Evolutionary conservation across 768 basidiomycete genomes (phyloP).

Genomic region (Mycena vitilis): DNA sequence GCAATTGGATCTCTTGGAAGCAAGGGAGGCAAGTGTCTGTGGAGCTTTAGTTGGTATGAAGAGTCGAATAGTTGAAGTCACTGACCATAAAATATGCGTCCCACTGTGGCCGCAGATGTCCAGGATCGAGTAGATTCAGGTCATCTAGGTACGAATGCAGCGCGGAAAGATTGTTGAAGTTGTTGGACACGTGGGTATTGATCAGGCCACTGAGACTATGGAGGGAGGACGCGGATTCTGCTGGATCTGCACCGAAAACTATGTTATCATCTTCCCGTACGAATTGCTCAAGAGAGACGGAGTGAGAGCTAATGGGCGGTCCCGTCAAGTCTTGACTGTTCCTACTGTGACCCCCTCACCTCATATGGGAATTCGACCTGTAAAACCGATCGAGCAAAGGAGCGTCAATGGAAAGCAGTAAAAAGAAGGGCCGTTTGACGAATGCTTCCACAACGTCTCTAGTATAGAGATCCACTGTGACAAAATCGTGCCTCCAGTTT

Average conservation of each 20-base stretch:
- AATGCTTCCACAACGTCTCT: slow-evolving; percentile 73
- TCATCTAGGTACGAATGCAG: slow-evolving; percentile 74
- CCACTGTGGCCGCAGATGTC: slow-evolving; percentile 90
- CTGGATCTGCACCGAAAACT: slow-evolving; percentile 64
- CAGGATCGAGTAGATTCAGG: slow-evolving; percentile 75
- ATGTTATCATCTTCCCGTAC: slow-evolving; percentile 76
- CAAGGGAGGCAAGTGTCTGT: slow-evolving; percentile 89
- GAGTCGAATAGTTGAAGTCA: slow-evolving; percentile 4
- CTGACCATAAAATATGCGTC: slow-evolving; percentile 97
- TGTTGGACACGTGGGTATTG: slow-evolving; percentile 71
- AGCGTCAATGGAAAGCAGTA: slow-evolving; percentile 87
- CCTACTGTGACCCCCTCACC: slow-evolving; percentile 34
- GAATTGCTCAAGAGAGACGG: slow-evolving; percentile 75
- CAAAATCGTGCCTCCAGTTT: slow-evolving; percentile 84
- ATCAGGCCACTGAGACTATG: slow-evolving; percentile 60
- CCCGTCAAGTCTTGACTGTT: background rate
- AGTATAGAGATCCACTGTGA: slow-evolving; percentile 79
- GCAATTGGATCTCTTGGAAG: slow-evolving; percentile 91
- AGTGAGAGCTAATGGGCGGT: slow-evolving; percentile 27
- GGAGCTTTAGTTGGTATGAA: slow-evolving; percentile 1
- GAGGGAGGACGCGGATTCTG: slow-evolving; percentile 42
- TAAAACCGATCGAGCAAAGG: slow-evolving; percentile 77
- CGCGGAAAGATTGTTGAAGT: slow-evolving; percentile 64
- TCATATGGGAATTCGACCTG: slow-evolving; percentile 64
- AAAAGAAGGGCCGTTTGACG: slow-evolving; percentile 88